Evolutionary conservation across 768 basidiomycete genomes (phyloP).

Genomic region (Macrolepiota albuminosa): DNA sequence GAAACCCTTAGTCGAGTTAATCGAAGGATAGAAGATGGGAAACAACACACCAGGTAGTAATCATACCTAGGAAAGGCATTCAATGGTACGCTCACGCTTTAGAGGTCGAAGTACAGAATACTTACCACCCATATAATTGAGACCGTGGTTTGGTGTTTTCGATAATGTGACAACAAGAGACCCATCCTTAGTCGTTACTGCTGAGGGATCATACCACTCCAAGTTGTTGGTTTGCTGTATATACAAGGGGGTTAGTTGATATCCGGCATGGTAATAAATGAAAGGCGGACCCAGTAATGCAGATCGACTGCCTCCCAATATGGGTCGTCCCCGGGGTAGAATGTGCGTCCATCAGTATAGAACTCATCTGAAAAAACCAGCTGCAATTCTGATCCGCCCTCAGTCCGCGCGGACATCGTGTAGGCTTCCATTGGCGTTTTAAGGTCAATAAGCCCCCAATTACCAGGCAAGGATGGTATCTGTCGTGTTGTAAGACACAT

Average conservation of each 20-base stretch:
- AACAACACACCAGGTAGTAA: constrained; percentile 34
- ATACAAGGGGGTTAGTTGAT: constrained; percentile 4
- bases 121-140: constrained; percentile 68
- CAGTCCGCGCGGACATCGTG: constrained; percentile 51
- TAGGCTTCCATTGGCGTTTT: constrained; percentile 51
- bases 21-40: not conserved
- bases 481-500: constrained; percentile 17
- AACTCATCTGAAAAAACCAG: constrained; percentile 82
- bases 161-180: constrained; percentile 69
- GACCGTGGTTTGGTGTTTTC: constrained; percentile 57
- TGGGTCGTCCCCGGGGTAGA: constrained; percentile 81
- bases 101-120: constrained; percentile 6
- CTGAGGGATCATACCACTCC: constrained; percentile 86
- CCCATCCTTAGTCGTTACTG: constrained; percentile 71
- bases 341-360: constrained; percentile 63
- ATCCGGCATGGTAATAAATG: not conserved
- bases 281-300: constrained; percentile 62
- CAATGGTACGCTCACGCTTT: constrained; percentile 19
- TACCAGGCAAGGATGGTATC: constrained; percentile 56
- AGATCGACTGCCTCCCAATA: constrained; percentile 81
- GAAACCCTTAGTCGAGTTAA: constrained; percentile 23
- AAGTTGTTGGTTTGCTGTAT: constrained; percentile 56
- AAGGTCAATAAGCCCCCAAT: constrained; percentile 49
- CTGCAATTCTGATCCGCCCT: constrained; percentile 42
- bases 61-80: constrained; percentile 31